These are phyloP conservation scores for Phytophthora capsici DNA, from an alignment of 352 stramenopile genomes.

Conservation along the genomic window DNA sequence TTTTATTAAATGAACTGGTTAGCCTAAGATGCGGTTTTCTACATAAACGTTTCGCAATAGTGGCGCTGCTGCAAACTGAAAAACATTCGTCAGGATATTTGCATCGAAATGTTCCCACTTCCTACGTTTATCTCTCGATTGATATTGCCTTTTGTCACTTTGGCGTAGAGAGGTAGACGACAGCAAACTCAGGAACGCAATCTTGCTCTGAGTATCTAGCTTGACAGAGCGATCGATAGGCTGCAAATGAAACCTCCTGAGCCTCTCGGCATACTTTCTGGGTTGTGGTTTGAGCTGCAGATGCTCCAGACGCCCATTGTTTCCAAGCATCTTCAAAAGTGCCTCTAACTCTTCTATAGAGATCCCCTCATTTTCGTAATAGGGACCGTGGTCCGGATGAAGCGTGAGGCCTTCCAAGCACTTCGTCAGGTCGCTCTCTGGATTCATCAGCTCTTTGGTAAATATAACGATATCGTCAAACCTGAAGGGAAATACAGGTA, in stretches of 20 bases:
- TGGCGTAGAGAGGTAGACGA: background rate
- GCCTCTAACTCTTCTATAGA: too few species aligned
- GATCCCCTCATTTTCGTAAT: too few species aligned
- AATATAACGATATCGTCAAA: background rate
- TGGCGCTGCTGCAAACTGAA: background rate
- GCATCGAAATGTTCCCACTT: background rate
- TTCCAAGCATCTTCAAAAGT: too few species aligned
- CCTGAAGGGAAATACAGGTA: background rate
- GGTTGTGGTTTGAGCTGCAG: background rate
- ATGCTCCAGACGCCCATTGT: too few species aligned
- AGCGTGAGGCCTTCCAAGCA: background rate
- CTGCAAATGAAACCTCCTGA: background rate
- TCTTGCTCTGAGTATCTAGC: background rate
- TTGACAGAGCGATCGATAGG: background rate
- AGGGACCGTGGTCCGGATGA: background rate
- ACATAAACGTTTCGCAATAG: background rate
- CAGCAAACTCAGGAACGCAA: background rate
- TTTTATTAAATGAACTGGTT: too few species aligned
- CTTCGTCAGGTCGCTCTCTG: background rate
- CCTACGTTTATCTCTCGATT: background rate
- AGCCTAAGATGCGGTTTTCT: too few species aligned
- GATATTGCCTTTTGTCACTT: background rate
- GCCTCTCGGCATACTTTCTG: background rate
- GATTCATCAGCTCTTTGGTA: background rate
- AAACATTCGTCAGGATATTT: background rate